These are phyloP conservation scores for Coprinellus micaceus DNA, from an alignment of 768 basidiomycete genomes.

Conservation along the genomic window DNA sequence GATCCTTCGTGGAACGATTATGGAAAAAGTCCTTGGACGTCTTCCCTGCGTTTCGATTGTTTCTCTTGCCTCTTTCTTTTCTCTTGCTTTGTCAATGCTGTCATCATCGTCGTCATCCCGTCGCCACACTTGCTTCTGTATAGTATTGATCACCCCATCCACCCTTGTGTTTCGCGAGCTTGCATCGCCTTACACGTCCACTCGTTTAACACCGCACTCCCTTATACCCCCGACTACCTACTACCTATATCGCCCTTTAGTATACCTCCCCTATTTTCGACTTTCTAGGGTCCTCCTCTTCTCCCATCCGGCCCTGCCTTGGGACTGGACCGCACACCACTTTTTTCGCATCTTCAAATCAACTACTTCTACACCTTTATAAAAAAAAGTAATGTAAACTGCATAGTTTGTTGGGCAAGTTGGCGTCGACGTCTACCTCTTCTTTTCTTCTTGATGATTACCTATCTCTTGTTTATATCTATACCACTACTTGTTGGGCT, in stretches of 20 bases:
- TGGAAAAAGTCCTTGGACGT: conserved; percentile 4
- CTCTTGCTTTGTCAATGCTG: conserved; percentile 9
- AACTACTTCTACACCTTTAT: not conserved
- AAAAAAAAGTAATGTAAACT: conserved; percentile 6
- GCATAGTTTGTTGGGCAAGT: conserved; percentile 1
- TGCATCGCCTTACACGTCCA: conserved; percentile 9
- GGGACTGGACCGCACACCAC: too few species aligned
- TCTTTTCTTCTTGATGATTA: conserved; percentile 4
- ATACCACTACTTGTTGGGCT: conserved; percentile 7
- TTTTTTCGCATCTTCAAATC: not conserved
- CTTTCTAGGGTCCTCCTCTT: not conserved
- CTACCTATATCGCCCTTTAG: conserved; percentile 10
- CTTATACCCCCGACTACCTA: conserved; percentile 5
- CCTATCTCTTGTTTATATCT: conserved; percentile 7
- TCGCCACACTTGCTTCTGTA: conserved; percentile 11
- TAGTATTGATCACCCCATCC: conserved; percentile 5
- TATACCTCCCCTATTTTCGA: conserved; percentile 7
- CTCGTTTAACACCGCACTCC: conserved; percentile 10
- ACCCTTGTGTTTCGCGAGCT: conserved; percentile 6
- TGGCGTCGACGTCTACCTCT: conserved; percentile 4
- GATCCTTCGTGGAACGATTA: conserved; percentile 5
- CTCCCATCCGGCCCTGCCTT: too few species aligned
- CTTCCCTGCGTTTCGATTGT: conserved; percentile 6
- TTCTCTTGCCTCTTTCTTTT: conserved; percentile 1
- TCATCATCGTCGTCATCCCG: conserved; percentile 8